Evolutionary conservation across 179 eudicot species (phyloP), one percentile per base, ranked within the genome.

Genomic region (Silene coronaria): DNA sequence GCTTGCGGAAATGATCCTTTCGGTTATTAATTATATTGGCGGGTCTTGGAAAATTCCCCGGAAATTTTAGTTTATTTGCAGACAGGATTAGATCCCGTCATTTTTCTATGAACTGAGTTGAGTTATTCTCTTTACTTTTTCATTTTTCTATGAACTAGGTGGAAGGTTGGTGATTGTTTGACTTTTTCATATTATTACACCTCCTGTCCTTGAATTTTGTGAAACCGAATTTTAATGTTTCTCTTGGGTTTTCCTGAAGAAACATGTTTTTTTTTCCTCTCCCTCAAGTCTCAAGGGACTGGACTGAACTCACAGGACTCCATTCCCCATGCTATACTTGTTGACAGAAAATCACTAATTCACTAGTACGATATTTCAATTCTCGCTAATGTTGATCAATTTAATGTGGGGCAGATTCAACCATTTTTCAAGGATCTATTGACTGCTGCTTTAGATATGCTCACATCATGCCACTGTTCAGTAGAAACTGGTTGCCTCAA

Each of bases 401-500:
- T 67, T 32, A 46, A 57, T 64, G 67, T 72, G 55, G 45, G 76
- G 51, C 80, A 95, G 99, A 80, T 92, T 75, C 97, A 86, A 77
- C 95, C 89, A 67, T 70, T 88, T 82, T 95, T 95, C 82, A 76
- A 80, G 74, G 87, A 95, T 72, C 76, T 95, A 62, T 60, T 95
- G 65, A 84, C 82, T 69, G 90, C 93, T 63, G 99, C 97, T 76
- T 73, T 89, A 85, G 91, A 92, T 79, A 86, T 92, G 82, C 89
- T 95, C 77, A 83, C 87, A 8, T 87, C 95, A 16, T 95, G 99
- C 82, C 71, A 75, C 75, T 95, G 99, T 80, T 75, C 86, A 8
- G 88, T 78, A 58, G 93, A 89, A 59, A 77, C 85, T 65, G 97
- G 97, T 62, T 95, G 99, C 83, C 99, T 91, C 21, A 88, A 88